Percentiles rank a stretch among this genome's conserved stretches.
Evolutionary conservation across 441 rosid genomes (phyloP).

Genomic region (Geranium incanum): DNA sequence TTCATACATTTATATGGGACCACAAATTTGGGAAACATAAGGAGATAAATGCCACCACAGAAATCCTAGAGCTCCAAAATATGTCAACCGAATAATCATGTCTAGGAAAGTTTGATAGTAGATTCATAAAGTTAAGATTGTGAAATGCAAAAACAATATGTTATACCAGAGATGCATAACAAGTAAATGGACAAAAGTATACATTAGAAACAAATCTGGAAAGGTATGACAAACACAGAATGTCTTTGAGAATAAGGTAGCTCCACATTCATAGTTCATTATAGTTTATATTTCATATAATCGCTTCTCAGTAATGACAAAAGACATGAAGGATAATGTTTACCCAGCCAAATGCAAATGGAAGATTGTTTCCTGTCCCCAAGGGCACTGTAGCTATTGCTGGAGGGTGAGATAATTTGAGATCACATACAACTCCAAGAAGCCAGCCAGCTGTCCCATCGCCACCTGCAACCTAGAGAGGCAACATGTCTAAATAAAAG

Average conservation of each 20-base stretch:
- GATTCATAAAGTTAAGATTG: not conserved
- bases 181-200: not conserved
- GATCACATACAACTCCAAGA: constrained; percentile 46
- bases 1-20: too few relatives aligned
- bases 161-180: not conserved
- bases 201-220: not conserved
- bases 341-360: constrained; percentile 55
- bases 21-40: not conserved
- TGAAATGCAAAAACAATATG: not conserved
- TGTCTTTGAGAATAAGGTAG: not conserved
- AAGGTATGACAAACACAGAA: not conserved
- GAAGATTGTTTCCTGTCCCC: constrained; percentile 55
- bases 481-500: constrained; percentile 10
- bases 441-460: constrained; percentile 53
- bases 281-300: not conserved
- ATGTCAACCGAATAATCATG: not conserved
- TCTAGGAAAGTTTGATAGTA: not conserved
- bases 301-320: not conserved
- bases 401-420: constrained; percentile 37
- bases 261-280: not conserved
- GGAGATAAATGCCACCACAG: not conserved
- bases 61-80: not conserved
- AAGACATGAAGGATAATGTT: constrained; percentile 10
- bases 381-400: constrained; percentile 45
- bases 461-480: constrained; percentile 44